Base-by-base conservation (phyloP, 768 basidiomycete genomes). In the Gyrodon lividus region DNA sequence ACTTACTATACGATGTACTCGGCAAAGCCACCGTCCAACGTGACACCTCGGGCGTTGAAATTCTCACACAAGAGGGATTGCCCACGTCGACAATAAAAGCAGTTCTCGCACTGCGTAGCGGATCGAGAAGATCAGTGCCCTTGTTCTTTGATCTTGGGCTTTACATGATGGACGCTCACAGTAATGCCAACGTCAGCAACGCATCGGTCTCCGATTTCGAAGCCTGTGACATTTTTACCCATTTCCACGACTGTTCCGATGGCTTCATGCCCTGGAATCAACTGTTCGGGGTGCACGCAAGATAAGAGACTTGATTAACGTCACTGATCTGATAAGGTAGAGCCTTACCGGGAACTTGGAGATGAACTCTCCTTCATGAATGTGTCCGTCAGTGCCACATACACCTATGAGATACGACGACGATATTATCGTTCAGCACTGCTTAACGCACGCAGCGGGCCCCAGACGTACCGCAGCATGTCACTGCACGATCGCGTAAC, bases 41-140 rank as follows among this genome's bases (percentile, higher is more conserved):
- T 88, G 40, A 93, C 87, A 43, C 92, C 93, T 12, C 85, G 80
- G 6, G 87, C 80, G 50, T 83, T 76, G 70, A 92, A 93, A 73
- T 90, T 77, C 68, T 94, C 92, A 71, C 93, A 96, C 49, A 92
- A 72, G 9, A 94, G 75, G 17, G 82, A 78, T 62, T 89, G 74
- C n/a, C 91, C 92, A 39, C 89, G 81, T 46, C 90, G 82, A 70
- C 93, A 95, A 72, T 83, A 92, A 72, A 92, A 92, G 70, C 92
- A 95, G 52, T 75, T 77, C 7, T 83, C 87, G 71, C 92, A 94
- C 88, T 91, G 57, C 3, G 16, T 12, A 31, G 37, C 37, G 22
- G 3, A 34, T 26, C 48, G 37, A 53, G 33, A 41, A 13, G 28
- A 40, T 58, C 20, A 51, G 47, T 33, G 24, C 13, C 14, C n/a